phyloP scores from a whole-genome alignment of 2,329 filamentous ascomycete genomes.

The Tolypocladium inflatum region DNA sequence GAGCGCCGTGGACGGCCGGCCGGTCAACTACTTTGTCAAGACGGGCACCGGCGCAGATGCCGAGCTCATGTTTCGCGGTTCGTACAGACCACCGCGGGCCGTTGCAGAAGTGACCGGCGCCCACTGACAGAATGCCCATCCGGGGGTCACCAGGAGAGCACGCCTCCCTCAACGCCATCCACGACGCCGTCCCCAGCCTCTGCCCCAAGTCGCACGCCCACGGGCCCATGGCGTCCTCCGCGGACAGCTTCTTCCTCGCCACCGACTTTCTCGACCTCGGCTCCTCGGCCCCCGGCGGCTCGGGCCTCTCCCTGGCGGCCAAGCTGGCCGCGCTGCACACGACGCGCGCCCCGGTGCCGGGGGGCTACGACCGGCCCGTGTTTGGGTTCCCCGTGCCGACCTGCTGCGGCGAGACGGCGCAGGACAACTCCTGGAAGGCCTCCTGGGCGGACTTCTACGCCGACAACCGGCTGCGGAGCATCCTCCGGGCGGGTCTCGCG shows the following conservation, averaged over 20 bases:
- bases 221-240: constrained; percentile 46
- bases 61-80: constrained; percentile 61
- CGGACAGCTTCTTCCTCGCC: constrained; percentile 46
- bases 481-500: constrained; percentile 47
- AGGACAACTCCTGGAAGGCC: constrained; percentile 64
- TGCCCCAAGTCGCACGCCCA: constrained; percentile 69
- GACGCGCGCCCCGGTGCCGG: constrained; percentile 58
- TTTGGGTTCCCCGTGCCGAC: constrained; percentile 83
- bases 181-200: constrained; percentile 59
- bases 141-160: constrained; percentile 54
- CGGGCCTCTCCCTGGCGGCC: constrained; percentile 52
- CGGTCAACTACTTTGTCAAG: constrained; percentile 62
- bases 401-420: constrained; percentile 76
- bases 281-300: constrained; percentile 28
- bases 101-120: background rate
- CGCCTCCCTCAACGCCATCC: constrained; percentile 73
- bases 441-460: constrained; percentile 86
- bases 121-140: no score
- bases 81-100: constrained; percentile 1
- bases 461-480: constrained; percentile 59
- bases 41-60: constrained; percentile 51
- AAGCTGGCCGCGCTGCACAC: constrained; percentile 75
- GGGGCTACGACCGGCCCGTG: constrained; percentile 46
- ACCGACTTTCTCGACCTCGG: constrained; percentile 74
- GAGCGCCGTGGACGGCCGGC: constrained; percentile 34